Evolutionary conservation across 2,329 filamentous ascomycete genomes (phyloP).

Genomic region (Teratosphaeria epicoccoides): DNA sequence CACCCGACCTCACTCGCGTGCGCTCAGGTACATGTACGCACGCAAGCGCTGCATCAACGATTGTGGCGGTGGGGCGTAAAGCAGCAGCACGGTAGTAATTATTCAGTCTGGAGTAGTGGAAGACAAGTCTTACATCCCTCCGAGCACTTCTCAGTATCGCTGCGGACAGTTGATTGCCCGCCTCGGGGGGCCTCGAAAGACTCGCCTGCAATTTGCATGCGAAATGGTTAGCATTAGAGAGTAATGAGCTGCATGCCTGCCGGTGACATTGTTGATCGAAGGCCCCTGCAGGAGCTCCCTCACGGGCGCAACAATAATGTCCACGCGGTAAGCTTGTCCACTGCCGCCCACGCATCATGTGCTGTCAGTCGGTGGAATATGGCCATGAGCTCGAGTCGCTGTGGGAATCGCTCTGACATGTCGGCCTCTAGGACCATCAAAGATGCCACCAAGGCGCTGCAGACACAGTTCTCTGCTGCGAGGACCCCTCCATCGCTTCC

Average conservation of each 20-base stretch:
- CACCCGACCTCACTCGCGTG: not conserved
- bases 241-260: not conserved
- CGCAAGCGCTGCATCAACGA: not conserved
- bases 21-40: too few relatives aligned
- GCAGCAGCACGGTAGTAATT: not conserved
- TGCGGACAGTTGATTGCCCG: not conserved
- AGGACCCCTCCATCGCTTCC: slow-evolving; percentile 48
- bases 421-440: slow-evolving; percentile 25
- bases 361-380: too few relatives aligned
- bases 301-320: not conserved
- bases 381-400: not conserved
- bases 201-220: not conserved
- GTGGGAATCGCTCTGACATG: not conserved
- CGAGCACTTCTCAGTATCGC: too few relatives aligned
- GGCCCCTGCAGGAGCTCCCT: not conserved
- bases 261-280: not conserved
- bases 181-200: not conserved
- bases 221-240: not conserved
- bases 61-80: not conserved
- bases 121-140: too few relatives aligned
- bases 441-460: slow-evolving; percentile 39
- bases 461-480: slow-evolving; percentile 32
- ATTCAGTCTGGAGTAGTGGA: too few relatives aligned
- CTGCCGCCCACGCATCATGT: not conserved
- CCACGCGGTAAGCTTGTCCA: not conserved